Percentiles rank a stretch among this genome's conserved stretches.
phyloP scores from a whole-genome alignment of 768 basidiomycete genomes.

The Leccinum variicolor region DNA sequence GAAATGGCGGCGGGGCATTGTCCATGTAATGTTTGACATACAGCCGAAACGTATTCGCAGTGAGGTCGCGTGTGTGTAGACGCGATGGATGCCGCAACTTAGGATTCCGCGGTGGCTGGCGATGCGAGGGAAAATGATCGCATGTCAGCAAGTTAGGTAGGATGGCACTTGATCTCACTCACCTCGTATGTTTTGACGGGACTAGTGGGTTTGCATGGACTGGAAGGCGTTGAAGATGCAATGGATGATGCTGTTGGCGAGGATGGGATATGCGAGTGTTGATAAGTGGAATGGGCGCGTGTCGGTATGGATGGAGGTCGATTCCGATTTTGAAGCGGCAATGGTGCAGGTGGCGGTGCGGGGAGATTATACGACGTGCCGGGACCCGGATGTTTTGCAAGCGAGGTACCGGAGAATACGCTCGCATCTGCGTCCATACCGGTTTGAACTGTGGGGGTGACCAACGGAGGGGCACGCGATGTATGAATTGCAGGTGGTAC shows the following conservation, averaged over 20 bases:
- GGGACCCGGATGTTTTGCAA: background rate
- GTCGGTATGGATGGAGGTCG: background rate
- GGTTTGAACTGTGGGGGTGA: background rate
- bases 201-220: slow-evolving; percentile 25
- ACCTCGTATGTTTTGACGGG: slow-evolving; percentile 17
- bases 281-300: background rate
- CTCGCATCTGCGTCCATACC: background rate
- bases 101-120: slow-evolving; percentile 23
- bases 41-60: slow-evolving; percentile 65
- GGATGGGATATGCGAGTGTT: slow-evolving; percentile 8
- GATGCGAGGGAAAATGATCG: background rate
- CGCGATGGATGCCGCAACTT: slow-evolving; percentile 73
- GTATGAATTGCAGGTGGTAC: slow-evolving; percentile 30
- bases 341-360: slow-evolving; percentile 8
- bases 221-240: slow-evolving; percentile 29
- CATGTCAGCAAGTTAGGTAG: background rate
- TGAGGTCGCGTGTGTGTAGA: slow-evolving; percentile 64
- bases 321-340: slow-evolving; percentile 10
- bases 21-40: slow-evolving; percentile 83
- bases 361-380: slow-evolving; percentile 8
- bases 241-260: slow-evolving; percentile 24
- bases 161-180: background rate
- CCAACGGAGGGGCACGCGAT: background rate
- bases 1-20: slow-evolving; percentile 33
- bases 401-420: slow-evolving; percentile 15